These are phyloP conservation scores for Globisporangium carolinianum DNA, from an alignment of 352 stramenopile genomes.

Conservation along the genomic window DNA sequence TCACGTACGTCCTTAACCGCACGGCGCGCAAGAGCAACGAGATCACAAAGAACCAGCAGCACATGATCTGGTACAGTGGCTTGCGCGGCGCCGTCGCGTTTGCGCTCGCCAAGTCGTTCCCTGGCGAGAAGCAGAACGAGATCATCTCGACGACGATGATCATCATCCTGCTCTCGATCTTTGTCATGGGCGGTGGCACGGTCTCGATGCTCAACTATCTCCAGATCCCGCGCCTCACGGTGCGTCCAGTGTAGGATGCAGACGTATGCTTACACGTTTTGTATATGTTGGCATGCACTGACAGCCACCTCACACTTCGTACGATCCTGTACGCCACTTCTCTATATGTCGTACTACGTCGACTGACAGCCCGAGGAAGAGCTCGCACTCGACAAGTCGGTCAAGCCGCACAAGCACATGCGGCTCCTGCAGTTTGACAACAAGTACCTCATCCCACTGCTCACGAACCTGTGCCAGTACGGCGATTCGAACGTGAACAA, in stretches of 20 bases:
- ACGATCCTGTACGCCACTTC: too few relatives aligned
- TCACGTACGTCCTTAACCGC: constrained; percentile 64
- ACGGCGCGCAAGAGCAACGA: constrained; percentile 35
- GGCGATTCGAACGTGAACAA: constrained; percentile 18
- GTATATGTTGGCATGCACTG: neutral
- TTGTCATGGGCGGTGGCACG: constrained; percentile 87
- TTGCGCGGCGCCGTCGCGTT: constrained; percentile 92
- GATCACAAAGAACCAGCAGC: constrained; percentile 86
- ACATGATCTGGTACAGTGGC: constrained; percentile 94
- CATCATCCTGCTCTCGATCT: constrained; percentile 90
- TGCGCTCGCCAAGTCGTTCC: constrained; percentile 87
- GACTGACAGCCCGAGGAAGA: constrained; percentile 56
- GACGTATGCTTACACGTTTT: neutral
- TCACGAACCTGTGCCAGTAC: constrained; percentile 68
- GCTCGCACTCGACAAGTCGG: constrained; percentile 59
- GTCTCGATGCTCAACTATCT: constrained; percentile 84
- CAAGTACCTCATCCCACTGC: constrained; percentile 78
- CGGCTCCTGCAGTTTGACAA: constrained; percentile 78
- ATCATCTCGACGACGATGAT: constrained; percentile 89
- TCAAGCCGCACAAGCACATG: constrained; percentile 82
- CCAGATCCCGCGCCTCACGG: constrained; percentile 77
- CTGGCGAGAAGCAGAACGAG: constrained; percentile 74
- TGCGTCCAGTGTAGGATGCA: constrained; percentile 13
- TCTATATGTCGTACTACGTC: too few relatives aligned
- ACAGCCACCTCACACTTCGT: neutral